Evolutionary conservation across 371 early-diverging fungal species (phyloP).

Genomic region (Rhizopus sp.): DNA sequence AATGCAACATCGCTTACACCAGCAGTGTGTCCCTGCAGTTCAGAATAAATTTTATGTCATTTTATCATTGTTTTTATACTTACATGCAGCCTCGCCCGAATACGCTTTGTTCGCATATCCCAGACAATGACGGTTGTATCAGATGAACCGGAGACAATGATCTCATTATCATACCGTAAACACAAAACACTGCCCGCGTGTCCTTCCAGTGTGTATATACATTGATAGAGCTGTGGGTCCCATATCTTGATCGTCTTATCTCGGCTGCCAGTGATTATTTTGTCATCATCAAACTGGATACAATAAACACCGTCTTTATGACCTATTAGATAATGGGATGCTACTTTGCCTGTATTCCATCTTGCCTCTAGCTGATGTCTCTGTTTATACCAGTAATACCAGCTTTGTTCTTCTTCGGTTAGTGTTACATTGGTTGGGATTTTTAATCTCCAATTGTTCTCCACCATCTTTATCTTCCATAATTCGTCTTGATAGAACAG

Average conservation of each 20-base stretch:
- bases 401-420: slow-evolving; percentile 24
- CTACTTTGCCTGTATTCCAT: slow-evolving; percentile 41
- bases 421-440: slow-evolving; percentile 12
- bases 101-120: slow-evolving; percentile 62
- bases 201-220: slow-evolving; percentile 74
- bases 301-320: slow-evolving; percentile 95
- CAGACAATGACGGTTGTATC: slow-evolving; percentile 90
- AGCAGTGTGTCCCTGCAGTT: slow-evolving; percentile 64
- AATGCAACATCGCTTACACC: slow-evolving; percentile 84
- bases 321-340: slow-evolving; percentile 54
- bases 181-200: slow-evolving; percentile 92
- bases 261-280: slow-evolving; percentile 90
- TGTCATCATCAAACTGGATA: slow-evolving; percentile 82
- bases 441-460: slow-evolving; percentile 22
- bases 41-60: background rate
- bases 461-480: slow-evolving; percentile 20
- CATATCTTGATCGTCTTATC: slow-evolving; percentile 81
- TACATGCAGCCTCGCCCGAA: slow-evolving; percentile 29
- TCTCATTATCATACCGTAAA: slow-evolving; percentile 77
- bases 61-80: background rate
- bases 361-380: slow-evolving; percentile 29
- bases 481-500: slow-evolving; percentile 26
- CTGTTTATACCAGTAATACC: slow-evolving; percentile 37
- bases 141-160: slow-evolving; percentile 90
- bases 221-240: slow-evolving; percentile 69